Conservation (phyloP, 768 basidiomycete genomes). For the Mycena albidolilacea region DNA sequence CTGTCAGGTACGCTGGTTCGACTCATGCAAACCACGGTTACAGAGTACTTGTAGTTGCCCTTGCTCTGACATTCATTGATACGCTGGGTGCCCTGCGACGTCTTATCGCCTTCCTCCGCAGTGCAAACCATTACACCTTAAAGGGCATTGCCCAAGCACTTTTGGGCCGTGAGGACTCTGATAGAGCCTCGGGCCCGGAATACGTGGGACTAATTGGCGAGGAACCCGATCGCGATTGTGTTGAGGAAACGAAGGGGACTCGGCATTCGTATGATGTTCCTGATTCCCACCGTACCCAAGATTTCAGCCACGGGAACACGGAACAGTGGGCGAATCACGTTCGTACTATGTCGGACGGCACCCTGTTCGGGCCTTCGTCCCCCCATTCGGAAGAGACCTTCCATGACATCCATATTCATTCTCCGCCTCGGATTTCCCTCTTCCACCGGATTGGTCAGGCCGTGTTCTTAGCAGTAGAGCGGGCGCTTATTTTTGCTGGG, state of each 20-base stretch:
- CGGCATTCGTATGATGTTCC: slow-evolving; percentile 40
- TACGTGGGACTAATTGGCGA: slow-evolving; percentile 73
- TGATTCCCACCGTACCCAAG: slow-evolving; percentile 49
- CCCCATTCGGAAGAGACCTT: slow-evolving; percentile 74
- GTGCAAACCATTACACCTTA: slow-evolving; percentile 61
- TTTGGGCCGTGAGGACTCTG: slow-evolving; percentile 59
- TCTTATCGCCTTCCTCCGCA: slow-evolving; percentile 61
- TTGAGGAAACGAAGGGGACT: slow-evolving; percentile 59
- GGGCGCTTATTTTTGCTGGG: slow-evolving; percentile 78
- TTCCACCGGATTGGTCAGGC: slow-evolving; percentile 60
- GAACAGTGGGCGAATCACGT: slow-evolving; percentile 71
- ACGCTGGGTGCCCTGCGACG: slow-evolving; percentile 66
- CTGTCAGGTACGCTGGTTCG: slow-evolving; percentile 65
- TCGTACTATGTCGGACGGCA: slow-evolving; percentile 63
- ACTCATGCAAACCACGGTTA: slow-evolving; percentile 42
- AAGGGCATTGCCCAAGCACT: slow-evolving; percentile 70
- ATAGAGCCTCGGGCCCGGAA: slow-evolving; percentile 54
- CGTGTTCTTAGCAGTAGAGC: slow-evolving; percentile 70
- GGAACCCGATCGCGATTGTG: slow-evolving; percentile 64
- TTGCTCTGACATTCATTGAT: slow-evolving; percentile 68
- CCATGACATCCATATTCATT: slow-evolving; percentile 56
- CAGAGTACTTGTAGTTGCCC: slow-evolving; percentile 61
- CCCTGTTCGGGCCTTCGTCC: slow-evolving; percentile 65
- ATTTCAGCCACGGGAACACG: slow-evolving; percentile 55
- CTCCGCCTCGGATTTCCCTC: slow-evolving; percentile 43